These are phyloP conservation scores for Fomitopsis betulina DNA, from an alignment of 1,284 basidiomycete genomes.

Conservation along the genomic window DNA sequence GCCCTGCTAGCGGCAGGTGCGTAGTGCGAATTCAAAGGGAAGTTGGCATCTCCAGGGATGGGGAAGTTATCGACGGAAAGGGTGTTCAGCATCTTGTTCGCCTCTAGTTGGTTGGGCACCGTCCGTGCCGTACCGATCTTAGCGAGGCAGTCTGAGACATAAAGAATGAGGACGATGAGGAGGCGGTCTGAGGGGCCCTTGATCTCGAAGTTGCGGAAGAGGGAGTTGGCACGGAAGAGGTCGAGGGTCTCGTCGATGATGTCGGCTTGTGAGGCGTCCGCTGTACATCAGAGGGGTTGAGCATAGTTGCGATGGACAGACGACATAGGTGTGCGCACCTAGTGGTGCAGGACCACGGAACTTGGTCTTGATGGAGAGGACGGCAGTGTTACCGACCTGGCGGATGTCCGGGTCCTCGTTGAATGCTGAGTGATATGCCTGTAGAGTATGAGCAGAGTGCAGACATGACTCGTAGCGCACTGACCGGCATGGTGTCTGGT, in stretches of 20 bases:
- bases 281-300: conserved; percentile 31
- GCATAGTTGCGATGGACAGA: conserved; percentile 6
- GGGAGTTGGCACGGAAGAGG: conserved; percentile 97
- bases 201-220: conserved; percentile 99
- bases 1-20: conserved; percentile 71
- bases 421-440: conserved; percentile 97
- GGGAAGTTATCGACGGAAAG: conserved; percentile 91
- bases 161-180: conserved; percentile 97
- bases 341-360: conserved; percentile 90
- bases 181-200: conserved; percentile 96
- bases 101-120: conserved; percentile 78
- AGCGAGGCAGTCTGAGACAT: conserved; percentile 94
- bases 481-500: conserved; percentile 50
- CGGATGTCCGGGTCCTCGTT: conserved; percentile 84
- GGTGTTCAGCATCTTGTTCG: conserved; percentile 84
- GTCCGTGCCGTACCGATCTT: conserved; percentile 73
- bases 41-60: conserved; percentile 94
- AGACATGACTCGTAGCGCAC: conserved; percentile 18
- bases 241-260: conserved; percentile 97
- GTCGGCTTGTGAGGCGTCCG: conserved; percentile 78
- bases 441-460: not conserved
- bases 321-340: conserved; percentile 40
- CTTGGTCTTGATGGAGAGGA: conserved; percentile 90
- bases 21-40: conserved; percentile 92
- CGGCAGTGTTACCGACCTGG: conserved; percentile 85